A percentile compares a stretch with the other conserved stretches of the same genome.
Evolutionary conservation across 2,329 filamentous ascomycete genomes (phyloP).

Genomic region (Teratosphaeria epicoccoides): DNA sequence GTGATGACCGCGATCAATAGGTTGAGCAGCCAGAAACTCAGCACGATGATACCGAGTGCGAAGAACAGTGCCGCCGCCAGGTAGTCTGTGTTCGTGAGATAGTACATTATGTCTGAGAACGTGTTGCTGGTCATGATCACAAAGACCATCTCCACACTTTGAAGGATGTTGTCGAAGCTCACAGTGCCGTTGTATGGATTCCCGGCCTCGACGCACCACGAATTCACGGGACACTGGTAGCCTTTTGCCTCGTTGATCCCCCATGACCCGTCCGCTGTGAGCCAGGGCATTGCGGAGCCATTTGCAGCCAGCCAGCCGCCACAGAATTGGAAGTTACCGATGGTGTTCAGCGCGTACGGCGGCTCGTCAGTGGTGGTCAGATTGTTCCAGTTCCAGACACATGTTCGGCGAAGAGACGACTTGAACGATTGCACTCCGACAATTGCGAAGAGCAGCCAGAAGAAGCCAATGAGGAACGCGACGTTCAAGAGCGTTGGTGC

Average conservation of each 20-base stretch:
- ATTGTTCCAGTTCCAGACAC: constrained; percentile 43
- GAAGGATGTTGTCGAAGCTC: constrained; percentile 87
- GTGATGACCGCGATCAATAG: constrained; percentile 93
- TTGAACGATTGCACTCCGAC: constrained; percentile 91
- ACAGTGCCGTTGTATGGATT: constrained; percentile 80
- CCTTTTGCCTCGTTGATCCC: constrained; percentile 59
- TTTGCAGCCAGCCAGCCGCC: constrained; percentile 62
- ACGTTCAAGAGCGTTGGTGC: constrained; percentile 85
- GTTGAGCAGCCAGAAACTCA: constrained; percentile 95
- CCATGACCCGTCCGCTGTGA: constrained; percentile 43
- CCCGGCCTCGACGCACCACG: constrained; percentile 65
- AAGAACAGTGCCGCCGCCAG: constrained; percentile 72
- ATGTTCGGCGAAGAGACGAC: constrained; percentile 39
- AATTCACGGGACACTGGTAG: constrained; percentile 75
- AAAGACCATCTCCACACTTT: constrained; percentile 89
- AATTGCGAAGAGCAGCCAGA: constrained; percentile 95
- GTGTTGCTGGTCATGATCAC: constrained; percentile 98
- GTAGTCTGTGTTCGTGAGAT: constrained; percentile 85
- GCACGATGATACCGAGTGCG: constrained; percentile 65
- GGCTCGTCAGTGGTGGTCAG: constrained; percentile 30
- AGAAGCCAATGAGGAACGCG: constrained; percentile 88
- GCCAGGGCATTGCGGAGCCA: constrained; percentile 55
- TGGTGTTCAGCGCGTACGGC: constrained; percentile 41
- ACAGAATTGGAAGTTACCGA: constrained; percentile 63
- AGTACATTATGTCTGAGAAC: constrained; percentile 89